Conservation (phyloP, 2,329 filamentous ascomycete species). For the Lachnellula willkommii region DNA sequence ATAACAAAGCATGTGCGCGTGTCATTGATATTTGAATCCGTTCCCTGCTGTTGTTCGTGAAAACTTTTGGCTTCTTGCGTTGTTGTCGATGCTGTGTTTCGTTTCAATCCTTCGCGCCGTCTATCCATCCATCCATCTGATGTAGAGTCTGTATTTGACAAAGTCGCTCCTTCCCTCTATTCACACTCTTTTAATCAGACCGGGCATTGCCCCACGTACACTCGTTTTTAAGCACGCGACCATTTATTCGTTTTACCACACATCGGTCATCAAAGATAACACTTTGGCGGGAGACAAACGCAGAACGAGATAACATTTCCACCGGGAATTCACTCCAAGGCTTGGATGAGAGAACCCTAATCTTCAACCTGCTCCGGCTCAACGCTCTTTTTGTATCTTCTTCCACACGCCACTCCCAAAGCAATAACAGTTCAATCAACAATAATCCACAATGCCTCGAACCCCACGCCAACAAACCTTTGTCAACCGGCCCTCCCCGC, state of each 20-base stretch:
- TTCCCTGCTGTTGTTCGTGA: neutral
- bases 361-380: neutral
- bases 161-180: too few species aligned
- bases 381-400: neutral
- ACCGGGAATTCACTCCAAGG: neutral
- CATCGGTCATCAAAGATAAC: neutral
- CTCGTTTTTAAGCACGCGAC: neutral
- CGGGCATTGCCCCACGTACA: neutral
- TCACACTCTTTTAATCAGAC: neutral
- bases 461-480: constrained; percentile 17
- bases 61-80: neutral
- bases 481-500: constrained; percentile 27
- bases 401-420: neutral
- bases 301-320: neutral
- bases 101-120: neutral
- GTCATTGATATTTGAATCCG: neutral
- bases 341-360: neutral
- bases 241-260: neutral
- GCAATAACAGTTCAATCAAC: neutral
- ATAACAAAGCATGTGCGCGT: neutral
- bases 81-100: neutral
- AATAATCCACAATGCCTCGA: constrained; percentile 15
- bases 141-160: neutral
- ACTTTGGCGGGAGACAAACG: neutral
- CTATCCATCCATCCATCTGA: neutral